phyloP scores from a whole-genome alignment of 176 grass and related monocot species.

The Cenchrus purpureus region DNA sequence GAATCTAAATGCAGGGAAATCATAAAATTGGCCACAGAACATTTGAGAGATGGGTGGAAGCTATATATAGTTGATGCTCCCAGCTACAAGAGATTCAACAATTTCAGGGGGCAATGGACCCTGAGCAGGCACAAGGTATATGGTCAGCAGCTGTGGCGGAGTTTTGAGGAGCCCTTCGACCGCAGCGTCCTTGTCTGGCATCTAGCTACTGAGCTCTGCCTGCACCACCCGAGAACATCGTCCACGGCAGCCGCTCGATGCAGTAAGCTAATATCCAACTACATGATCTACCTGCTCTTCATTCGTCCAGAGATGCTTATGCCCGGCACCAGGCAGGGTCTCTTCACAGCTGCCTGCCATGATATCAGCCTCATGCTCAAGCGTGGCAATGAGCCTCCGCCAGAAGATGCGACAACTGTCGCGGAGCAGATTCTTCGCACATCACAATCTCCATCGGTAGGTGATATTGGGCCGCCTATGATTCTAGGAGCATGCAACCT shows the following conservation, averaged over 20 bases:
- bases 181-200: not conserved
- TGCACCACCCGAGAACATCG: not conserved
- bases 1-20: accelerated
- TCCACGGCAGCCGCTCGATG: not conserved
- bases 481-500: not conserved
- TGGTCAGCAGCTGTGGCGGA: not conserved
- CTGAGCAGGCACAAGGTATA: not conserved
- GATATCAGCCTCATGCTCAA: not conserved
- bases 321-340: not conserved
- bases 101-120: not conserved
- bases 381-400: not conserved
- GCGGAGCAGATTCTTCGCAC: not conserved
- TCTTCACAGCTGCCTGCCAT: not conserved
- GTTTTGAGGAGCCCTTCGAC: not conserved
- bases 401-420: not conserved
- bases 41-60: constrained; percentile 2
- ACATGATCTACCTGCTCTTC: constrained; percentile 1
- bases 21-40: no score
- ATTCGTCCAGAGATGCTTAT: not conserved
- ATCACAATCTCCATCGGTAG: not conserved
- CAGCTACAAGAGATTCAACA: not conserved
- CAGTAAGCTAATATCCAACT: not conserved
- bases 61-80: not conserved
- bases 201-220: not conserved
- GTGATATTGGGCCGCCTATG: not conserved